Percentiles rank a stretch among this genome's conserved stretches.
Evolutionary conservation across 805 yeast species (phyloP).

Genomic region (Kluyveromyces nonfermentans): DNA sequence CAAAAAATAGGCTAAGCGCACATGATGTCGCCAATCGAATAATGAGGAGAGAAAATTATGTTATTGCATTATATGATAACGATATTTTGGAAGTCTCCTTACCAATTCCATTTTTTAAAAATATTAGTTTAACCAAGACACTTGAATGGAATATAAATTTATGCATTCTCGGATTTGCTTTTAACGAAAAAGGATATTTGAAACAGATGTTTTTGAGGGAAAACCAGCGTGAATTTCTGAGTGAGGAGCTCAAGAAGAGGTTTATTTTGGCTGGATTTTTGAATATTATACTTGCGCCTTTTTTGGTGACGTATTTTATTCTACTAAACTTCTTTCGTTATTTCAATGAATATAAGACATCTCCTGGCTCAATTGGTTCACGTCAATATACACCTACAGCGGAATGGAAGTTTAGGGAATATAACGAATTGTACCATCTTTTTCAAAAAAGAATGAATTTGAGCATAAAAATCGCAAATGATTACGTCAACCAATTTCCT

Average conservation of each 20-base stretch:
- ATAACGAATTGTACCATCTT: constrained; percentile 84
- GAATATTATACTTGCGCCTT: constrained; percentile 76
- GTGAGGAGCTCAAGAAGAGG: constrained; percentile 64
- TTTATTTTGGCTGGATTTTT: constrained; percentile 82
- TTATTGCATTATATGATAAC: constrained; percentile 81
- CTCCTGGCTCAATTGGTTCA: constrained; percentile 74
- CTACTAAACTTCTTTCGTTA: constrained; percentile 80
- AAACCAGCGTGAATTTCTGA: constrained; percentile 52
- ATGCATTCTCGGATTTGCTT: constrained; percentile 78
- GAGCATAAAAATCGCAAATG: constrained; percentile 70
- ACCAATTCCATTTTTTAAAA: constrained; percentile 38
- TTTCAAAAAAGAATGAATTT: constrained; percentile 70
- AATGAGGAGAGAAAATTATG: constrained; percentile 90
- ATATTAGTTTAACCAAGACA: constrained; percentile 61
- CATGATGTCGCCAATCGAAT: constrained; percentile 92
- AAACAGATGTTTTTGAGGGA: constrained; percentile 63
- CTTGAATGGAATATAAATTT: constrained; percentile 90
- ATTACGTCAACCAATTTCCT: constrained; percentile 87
- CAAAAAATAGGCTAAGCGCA: constrained; percentile 73
- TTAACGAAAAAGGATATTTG: constrained; percentile 75
- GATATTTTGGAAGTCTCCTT: constrained; percentile 60
- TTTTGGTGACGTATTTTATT: constrained; percentile 73
- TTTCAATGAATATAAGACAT: constrained; percentile 83
- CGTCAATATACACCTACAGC: constrained; percentile 92
- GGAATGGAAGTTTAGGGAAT: constrained; percentile 90